These are phyloP conservation scores for Cladophialophora exuberans DNA, from an alignment of 2,329 filamentous ascomycete genomes.

Conservation along the genomic window DNA sequence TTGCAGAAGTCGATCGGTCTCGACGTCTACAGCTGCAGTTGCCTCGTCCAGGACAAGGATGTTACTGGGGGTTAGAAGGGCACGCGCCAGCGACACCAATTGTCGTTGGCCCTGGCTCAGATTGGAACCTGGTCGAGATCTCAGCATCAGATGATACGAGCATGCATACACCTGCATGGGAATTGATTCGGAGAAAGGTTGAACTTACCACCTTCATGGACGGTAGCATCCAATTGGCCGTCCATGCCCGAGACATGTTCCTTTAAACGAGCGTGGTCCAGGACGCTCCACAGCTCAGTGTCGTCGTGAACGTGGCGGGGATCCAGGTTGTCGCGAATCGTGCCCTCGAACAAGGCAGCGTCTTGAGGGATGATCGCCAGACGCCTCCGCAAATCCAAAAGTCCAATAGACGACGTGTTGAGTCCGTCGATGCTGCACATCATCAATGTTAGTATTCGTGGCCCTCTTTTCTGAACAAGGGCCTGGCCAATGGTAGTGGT, in stretches of 20 bases:
- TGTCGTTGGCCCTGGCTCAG: constrained; percentile 94
- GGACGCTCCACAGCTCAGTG: constrained; percentile 93
- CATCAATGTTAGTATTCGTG: constrained; percentile 8
- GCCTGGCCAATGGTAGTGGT: no score
- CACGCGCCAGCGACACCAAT: constrained; percentile 88
- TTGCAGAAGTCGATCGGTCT: constrained; percentile 68
- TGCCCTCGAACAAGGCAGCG: constrained; percentile 91
- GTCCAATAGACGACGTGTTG: constrained; percentile 86
- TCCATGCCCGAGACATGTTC: constrained; percentile 86
- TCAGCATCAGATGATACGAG: constrained; percentile 9
- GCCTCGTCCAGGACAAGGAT: constrained; percentile 97
- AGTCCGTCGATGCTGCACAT: constrained; percentile 74
- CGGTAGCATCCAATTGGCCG: constrained; percentile 83
- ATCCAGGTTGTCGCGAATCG: constrained; percentile 91
- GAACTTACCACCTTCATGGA: constrained; percentile 88
- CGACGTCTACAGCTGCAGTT: constrained; percentile 75
- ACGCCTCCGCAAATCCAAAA: constrained; percentile 84
- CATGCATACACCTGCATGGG: constrained; percentile 1
- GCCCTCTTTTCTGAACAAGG: background rate
- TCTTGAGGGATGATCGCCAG: constrained; percentile 98
- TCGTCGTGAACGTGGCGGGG: constrained; percentile 95
- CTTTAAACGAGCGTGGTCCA: constrained; percentile 91
- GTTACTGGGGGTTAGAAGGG: constrained; percentile 91
- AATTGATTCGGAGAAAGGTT: constrained; percentile 3
- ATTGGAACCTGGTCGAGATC: constrained; percentile 71